Evolutionary conservation across 208 protist genomes (phyloP).

Genomic region (Herpetomonas samuelpessoai): DNA sequence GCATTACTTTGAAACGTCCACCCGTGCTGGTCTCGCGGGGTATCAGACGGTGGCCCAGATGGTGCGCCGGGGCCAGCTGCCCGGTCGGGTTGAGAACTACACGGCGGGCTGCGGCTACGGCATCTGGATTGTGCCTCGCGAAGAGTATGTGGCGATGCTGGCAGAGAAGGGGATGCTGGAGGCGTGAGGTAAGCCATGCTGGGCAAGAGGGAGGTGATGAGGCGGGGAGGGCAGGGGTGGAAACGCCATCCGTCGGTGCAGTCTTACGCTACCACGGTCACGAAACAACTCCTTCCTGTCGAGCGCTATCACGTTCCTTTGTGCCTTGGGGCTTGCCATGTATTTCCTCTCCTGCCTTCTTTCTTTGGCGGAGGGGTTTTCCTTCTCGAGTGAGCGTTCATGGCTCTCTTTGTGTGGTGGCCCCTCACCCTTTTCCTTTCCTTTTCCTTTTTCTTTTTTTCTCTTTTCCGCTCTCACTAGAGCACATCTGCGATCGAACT

Average conservation of each 20-base stretch:
- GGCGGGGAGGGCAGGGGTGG: no score
- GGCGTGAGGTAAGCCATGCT: no score
- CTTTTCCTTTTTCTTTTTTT: constrained; percentile 18
- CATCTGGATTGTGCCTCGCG: constrained; percentile 26
- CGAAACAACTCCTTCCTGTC: no score
- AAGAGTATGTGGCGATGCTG: constrained; percentile 17
- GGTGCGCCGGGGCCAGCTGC: constrained; percentile 21
- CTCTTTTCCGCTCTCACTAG: background rate
- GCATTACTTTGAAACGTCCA: constrained; percentile 34
- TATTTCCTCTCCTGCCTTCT: constrained; percentile 2
- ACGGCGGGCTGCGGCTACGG: constrained; percentile 26
- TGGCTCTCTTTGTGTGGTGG: background rate
- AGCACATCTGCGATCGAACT: background rate
- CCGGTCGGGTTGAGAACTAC: constrained; percentile 24
- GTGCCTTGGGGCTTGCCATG: constrained; percentile 7
- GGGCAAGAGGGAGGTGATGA: no score
- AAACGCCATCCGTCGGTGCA: no score
- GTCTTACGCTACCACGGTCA: no score
- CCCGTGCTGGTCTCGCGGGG: constrained; percentile 20
- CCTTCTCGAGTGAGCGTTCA: no score
- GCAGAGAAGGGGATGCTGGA: constrained; percentile 13
- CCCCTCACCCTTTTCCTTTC: background rate
- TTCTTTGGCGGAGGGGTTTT: no score
- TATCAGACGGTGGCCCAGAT: constrained; percentile 24
- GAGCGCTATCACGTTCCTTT: no score